Percentiles rank a stretch among this genome's conserved stretches.
Conservation (phyloP, 148 eudicot genomes). For the Vaccinium darrowii region DNA sequence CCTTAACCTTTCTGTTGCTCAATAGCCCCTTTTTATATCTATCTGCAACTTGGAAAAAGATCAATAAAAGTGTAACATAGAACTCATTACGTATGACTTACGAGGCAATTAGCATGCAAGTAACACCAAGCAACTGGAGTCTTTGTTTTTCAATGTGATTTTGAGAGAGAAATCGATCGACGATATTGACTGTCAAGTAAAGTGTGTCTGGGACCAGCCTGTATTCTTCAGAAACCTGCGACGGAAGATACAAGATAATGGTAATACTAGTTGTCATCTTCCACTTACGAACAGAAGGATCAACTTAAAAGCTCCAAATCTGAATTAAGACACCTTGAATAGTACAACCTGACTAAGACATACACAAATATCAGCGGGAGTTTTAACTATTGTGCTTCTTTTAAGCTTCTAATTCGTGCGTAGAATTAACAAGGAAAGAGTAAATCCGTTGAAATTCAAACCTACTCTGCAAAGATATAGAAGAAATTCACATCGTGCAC, state of each 20-base stretch:
- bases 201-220: conserved; percentile 85
- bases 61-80: no score
- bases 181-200: conserved; percentile 78
- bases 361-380: not conserved
- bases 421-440: not conserved
- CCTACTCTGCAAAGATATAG: not conserved
- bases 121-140: conserved; percentile 84
- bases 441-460: not conserved
- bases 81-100: conserved; percentile 39
- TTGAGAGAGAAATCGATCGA: conserved; percentile 75
- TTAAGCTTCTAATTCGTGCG: not conserved
- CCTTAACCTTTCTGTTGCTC: not conserved
- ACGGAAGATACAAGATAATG: not conserved
- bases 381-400: not conserved
- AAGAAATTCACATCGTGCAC: not conserved
- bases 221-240: conserved; percentile 86
- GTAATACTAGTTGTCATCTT: not conserved
- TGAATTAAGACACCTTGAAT: not conserved
- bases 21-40: not conserved
- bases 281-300: not conserved
- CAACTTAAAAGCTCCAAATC: not conserved
- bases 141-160: conserved; percentile 75
- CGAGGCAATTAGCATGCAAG: conserved; percentile 98
- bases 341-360: not conserved
- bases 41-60: conserved; percentile 2